Evolutionary conservation across 768 basidiomycete genomes (phyloP).

Genomic region (Chalciporus pseudorubinellus): DNA sequence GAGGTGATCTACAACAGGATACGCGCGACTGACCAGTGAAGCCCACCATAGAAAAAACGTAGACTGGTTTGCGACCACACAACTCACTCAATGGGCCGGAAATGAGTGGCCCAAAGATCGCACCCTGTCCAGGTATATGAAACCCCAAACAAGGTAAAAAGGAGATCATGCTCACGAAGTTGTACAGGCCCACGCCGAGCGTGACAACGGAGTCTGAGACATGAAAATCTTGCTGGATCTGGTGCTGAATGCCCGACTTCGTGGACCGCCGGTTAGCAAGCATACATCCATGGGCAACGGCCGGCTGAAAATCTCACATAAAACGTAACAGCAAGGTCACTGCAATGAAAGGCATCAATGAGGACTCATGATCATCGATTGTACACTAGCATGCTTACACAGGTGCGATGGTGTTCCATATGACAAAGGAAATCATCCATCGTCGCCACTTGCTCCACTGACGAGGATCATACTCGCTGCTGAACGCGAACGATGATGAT

Average conservation of each 20-base stretch:
- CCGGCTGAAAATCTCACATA: constrained; percentile 17
- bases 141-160: not conserved
- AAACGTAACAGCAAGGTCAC: constrained; percentile 27
- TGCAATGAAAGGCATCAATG: not conserved
- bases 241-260: constrained; percentile 29
- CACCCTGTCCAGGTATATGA: constrained; percentile 11
- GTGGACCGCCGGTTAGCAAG: constrained; percentile 1
- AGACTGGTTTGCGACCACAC: constrained; percentile 25
- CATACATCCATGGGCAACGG: not conserved
- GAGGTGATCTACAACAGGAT: not conserved
- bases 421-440: constrained; percentile 27
- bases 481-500: constrained; percentile 13
- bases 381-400: constrained; percentile 16
- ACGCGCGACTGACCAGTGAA: constrained; percentile 20
- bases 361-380: not conserved
- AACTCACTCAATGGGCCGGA: constrained; percentile 25
- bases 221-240: constrained; percentile 24
- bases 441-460: constrained; percentile 29
- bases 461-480: constrained; percentile 23
- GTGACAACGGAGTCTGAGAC: constrained; percentile 21
- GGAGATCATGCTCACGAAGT: constrained; percentile 20
- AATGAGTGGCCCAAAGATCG: constrained; percentile 26
- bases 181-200: constrained; percentile 26
- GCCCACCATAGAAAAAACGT: constrained; percentile 18
- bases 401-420: constrained; percentile 31